Conservation (phyloP, 2,329 filamentous ascomycete genomes). For the Cercospora nicotianae region DNA sequence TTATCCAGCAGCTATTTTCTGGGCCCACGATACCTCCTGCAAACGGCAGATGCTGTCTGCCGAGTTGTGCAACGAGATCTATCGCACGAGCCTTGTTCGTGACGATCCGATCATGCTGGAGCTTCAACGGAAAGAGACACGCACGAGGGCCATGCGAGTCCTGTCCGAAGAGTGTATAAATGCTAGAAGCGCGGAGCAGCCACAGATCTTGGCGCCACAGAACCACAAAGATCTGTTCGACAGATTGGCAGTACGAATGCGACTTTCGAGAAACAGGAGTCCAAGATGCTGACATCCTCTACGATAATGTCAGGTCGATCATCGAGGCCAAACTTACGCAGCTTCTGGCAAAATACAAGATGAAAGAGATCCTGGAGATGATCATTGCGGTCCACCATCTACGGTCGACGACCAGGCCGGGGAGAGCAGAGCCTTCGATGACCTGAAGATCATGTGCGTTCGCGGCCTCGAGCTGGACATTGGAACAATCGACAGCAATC, state of each 20-base stretch:
- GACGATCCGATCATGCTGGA: neutral
- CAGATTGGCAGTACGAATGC: too few relatives aligned
- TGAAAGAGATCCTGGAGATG: neutral
- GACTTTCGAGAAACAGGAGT: neutral
- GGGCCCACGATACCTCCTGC: neutral
- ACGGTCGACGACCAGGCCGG: neutral
- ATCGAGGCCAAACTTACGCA: neutral
- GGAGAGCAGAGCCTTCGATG: neutral
- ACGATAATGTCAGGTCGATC: neutral
- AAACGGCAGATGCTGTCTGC: neutral
- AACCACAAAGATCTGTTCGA: too few relatives aligned
- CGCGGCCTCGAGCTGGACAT: neutral
- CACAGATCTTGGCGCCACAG: too few relatives aligned
- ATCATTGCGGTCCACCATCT: neutral
- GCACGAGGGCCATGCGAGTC: too few relatives aligned
- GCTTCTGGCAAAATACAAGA: neutral
- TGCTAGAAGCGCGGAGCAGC: too few relatives aligned
- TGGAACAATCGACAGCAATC: neutral
- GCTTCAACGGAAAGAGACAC: neutral
- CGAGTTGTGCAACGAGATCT: neutral
- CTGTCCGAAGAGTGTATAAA: too few relatives aligned
- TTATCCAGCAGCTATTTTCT: too few relatives aligned
- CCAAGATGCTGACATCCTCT: neutral
- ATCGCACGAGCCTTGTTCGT: neutral
- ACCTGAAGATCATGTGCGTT: neutral